Evolutionary conservation across 2,329 filamentous ascomycete genomes (phyloP).

Genomic region (Cladosporium sp.): DNA sequence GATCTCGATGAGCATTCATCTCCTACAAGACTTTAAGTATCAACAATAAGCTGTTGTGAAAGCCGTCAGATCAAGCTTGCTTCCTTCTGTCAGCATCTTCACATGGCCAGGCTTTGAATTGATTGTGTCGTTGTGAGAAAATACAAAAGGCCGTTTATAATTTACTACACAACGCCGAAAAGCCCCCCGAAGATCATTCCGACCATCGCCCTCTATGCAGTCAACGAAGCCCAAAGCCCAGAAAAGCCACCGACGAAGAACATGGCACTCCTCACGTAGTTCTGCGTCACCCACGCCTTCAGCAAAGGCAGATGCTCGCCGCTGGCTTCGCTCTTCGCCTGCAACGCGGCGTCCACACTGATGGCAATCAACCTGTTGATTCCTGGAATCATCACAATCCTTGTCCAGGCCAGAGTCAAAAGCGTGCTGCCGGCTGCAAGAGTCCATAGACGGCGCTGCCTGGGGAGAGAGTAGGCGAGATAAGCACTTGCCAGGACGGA

Average conservation of each 20-base stretch:
- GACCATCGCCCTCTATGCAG: not conserved
- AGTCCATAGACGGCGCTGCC: conserved; percentile 17
- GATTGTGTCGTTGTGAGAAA: too few species aligned
- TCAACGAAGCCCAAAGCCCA: conserved; percentile 14
- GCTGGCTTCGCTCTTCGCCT: conserved; percentile 20
- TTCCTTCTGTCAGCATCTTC: too few species aligned
- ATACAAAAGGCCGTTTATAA: too few species aligned
- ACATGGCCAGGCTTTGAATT: too few species aligned
- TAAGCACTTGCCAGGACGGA: conserved; percentile 13
- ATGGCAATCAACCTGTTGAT: conserved; percentile 23
- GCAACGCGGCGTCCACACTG: conserved; percentile 7
- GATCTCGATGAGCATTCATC: too few species aligned
- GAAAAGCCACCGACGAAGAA: conserved; percentile 7
- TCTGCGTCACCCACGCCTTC: conserved; percentile 21
- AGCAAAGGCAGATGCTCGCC: conserved; percentile 22
- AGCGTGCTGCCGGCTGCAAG: conserved; percentile 13
- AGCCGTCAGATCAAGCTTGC: not conserved
- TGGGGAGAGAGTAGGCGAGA: conserved; percentile 18
- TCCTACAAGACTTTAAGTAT: too few species aligned
- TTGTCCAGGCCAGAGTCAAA: conserved; percentile 19
- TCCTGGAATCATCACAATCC: conserved; percentile 22
- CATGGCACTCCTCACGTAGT: conserved; percentile 14
- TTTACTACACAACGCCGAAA: too few species aligned
- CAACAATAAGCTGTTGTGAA: too few species aligned
- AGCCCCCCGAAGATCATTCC: not conserved